Conservation (phyloP, 2,329 filamentous ascomycete species). For the Paraconiothyrium sp. region DNA sequence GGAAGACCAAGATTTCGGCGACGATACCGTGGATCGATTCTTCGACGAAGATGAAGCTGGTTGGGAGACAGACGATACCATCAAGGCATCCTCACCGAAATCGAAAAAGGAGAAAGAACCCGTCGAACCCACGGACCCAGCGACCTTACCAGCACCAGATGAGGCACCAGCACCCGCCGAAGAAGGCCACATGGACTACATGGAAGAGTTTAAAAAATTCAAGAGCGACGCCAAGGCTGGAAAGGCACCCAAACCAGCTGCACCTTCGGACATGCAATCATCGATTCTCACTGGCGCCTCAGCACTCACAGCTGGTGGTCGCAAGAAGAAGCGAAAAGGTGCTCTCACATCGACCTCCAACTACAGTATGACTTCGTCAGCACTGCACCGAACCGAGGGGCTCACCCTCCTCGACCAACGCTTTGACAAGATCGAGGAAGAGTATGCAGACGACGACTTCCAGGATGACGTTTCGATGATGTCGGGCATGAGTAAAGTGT, state of each 20-base stretch:
- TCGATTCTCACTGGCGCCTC: constrained; percentile 78
- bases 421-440: constrained; percentile 89
- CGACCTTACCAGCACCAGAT: constrained; percentile 43
- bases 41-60: constrained; percentile 76
- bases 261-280: constrained; percentile 72
- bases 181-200: constrained; percentile 78
- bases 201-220: constrained; percentile 93
- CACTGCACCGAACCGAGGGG: constrained; percentile 86
- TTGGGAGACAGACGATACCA: constrained; percentile 95
- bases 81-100: constrained; percentile 64
- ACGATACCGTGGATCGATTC: constrained; percentile 53
- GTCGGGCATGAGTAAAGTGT: constrained; percentile 62
- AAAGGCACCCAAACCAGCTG: constrained; percentile 54
- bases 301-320: constrained; percentile 73
- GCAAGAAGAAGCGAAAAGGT: constrained; percentile 93
- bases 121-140: constrained; percentile 60
- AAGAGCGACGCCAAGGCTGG: constrained; percentile 75
- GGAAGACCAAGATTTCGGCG: constrained; percentile 65
- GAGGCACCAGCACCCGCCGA: constrained; percentile 46
- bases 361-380: constrained; percentile 92
- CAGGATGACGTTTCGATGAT: constrained; percentile 57
- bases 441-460: constrained; percentile 66
- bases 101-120: constrained; percentile 43
- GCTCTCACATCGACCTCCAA: constrained; percentile 86
- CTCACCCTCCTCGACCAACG: constrained; percentile 85